Evolutionary conservation across 352 stramenopile genomes (phyloP).

Genomic region (Pythium monospermum): DNA sequence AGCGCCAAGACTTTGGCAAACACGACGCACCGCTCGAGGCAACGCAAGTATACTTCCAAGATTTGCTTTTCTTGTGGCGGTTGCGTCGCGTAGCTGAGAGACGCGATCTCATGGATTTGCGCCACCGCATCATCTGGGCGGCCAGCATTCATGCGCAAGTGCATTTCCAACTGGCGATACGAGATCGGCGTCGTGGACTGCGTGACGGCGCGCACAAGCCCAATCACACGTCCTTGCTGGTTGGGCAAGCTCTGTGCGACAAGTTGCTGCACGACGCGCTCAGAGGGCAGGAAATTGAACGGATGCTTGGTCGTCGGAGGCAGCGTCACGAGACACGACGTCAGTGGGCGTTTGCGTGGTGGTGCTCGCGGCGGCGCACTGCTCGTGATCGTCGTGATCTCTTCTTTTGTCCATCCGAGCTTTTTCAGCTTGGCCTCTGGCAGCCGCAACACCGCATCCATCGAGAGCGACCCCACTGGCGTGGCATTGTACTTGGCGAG

Average conservation of each 20-base stretch:
- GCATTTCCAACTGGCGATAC: constrained; percentile 70
- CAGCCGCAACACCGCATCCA: constrained; percentile 29
- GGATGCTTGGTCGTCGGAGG: constrained; percentile 37
- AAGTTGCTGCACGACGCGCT: constrained; percentile 43
- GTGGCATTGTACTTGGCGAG: constrained; percentile 35
- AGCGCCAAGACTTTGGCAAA: constrained; percentile 56
- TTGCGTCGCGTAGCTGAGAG: constrained; percentile 34
- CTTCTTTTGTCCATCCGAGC: constrained; percentile 57
- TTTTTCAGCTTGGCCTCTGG: constrained; percentile 35
- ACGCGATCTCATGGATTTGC: constrained; percentile 53
- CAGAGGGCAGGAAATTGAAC: constrained; percentile 55
- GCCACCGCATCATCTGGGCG: constrained; percentile 62
- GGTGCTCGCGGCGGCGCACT: constrained; percentile 3
- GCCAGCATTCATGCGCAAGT: constrained; percentile 60
- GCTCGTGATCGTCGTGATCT: constrained; percentile 31
- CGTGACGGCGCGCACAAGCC: constrained; percentile 41
- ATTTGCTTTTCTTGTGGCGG: constrained; percentile 45
- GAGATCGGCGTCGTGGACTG: constrained; percentile 58
- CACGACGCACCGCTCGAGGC: constrained; percentile 53
- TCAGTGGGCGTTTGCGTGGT: constrained; percentile 33
- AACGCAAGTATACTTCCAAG: constrained; percentile 30
- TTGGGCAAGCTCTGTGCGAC: constrained; percentile 63
- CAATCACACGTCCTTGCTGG: constrained; percentile 58
- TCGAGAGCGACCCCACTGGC: constrained; percentile 1
- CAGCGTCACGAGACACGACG: constrained; percentile 22